A percentile compares a stretch with the other conserved stretches of the same genome.
Conservation (phyloP, 371 early-diverging fungal genomes). For the Circinella umbellata region DNA sequence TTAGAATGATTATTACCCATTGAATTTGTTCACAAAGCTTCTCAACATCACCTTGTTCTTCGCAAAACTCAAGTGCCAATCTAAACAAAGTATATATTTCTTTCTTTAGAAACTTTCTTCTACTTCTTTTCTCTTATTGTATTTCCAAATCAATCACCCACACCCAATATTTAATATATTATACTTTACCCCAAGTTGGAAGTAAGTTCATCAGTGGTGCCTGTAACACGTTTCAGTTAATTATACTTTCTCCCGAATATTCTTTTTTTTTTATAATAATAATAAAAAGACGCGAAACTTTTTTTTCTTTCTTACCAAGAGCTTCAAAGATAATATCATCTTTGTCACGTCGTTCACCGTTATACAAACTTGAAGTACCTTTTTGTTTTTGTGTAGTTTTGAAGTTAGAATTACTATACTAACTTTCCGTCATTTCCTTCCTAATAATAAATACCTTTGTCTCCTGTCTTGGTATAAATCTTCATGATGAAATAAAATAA, state of each 20-base stretch:
- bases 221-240: slow-evolving; percentile 25
- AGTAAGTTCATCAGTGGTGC: slow-evolving; percentile 62
- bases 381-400: not conserved
- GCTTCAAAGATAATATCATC: slow-evolving; percentile 91
- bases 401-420: not conserved
- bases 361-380: slow-evolving; percentile 89
- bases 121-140: not conserved
- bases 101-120: slow-evolving; percentile 7
- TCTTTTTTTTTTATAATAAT: not conserved
- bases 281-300: not conserved
- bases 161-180: slow-evolving; percentile 5
- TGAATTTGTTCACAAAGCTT: slow-evolving; percentile 14
- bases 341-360: slow-evolving; percentile 88
- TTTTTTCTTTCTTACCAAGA: slow-evolving; percentile 61
- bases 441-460: slow-evolving; percentile 69
- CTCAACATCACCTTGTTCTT: slow-evolving; percentile 20
- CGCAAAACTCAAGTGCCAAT: slow-evolving; percentile 73
- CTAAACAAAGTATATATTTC: slow-evolving; percentile 31
- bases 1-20: slow-evolving; percentile 10
- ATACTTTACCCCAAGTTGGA: slow-evolving; percentile 46
- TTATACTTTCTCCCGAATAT: slow-evolving; percentile 1
- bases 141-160: no score
- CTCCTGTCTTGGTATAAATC: slow-evolving; percentile 95
- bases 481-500: slow-evolving; percentile 30
- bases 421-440: not conserved